phyloP scores from a whole-genome alignment of 2,329 filamentous ascomycete genomes.

The Fusarium siculi region DNA sequence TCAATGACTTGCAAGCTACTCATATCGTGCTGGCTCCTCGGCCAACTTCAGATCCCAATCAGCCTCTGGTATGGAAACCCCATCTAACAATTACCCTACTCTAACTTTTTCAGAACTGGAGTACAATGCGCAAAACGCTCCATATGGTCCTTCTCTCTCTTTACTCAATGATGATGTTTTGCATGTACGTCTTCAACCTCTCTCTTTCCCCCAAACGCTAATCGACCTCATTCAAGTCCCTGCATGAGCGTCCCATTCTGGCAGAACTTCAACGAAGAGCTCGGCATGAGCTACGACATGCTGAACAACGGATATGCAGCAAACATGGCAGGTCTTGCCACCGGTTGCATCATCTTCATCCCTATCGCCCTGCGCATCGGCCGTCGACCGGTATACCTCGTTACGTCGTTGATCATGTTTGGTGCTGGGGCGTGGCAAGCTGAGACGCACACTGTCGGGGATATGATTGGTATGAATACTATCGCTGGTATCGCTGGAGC shows the following conservation, averaged over 20 bases:
- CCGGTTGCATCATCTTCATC: constrained; percentile 48
- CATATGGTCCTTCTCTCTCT: constrained; percentile 26
- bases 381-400: constrained; percentile 45
- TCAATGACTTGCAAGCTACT: constrained; percentile 22
- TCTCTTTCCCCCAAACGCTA: accelerated
- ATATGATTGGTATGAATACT: constrained; percentile 39
- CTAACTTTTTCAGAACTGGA: constrained; percentile 23
- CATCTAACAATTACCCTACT: accelerated
- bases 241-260: constrained; percentile 36
- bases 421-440: constrained; percentile 41
- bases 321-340: constrained; percentile 44
- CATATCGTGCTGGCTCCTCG: constrained; percentile 30
- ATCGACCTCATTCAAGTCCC: neutral
- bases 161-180: constrained; percentile 34
- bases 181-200: constrained; percentile 15
- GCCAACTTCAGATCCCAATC: constrained; percentile 32
- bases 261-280: constrained; percentile 29
- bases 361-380: constrained; percentile 48
- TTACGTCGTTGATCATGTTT: constrained; percentile 36
- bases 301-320: constrained; percentile 44
- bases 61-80: constrained; percentile 22
- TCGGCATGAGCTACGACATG: constrained; percentile 34
- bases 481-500: constrained; percentile 50
- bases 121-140: constrained; percentile 15
- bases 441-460: constrained; percentile 30